Evolutionary conservation across 805 yeast genomes (phyloP).

Genomic region (Priceomyces haplophilus): DNA sequence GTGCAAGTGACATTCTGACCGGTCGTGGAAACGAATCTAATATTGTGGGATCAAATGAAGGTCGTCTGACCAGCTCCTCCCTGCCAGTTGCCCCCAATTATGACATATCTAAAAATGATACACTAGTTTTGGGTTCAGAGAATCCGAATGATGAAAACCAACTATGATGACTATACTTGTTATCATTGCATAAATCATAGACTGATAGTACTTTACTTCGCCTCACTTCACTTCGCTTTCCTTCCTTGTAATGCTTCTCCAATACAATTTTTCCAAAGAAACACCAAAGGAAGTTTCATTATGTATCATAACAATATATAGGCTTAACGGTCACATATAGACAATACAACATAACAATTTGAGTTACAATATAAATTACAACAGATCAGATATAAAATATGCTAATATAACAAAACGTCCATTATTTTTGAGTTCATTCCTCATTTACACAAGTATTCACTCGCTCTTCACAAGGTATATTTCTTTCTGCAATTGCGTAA

Average conservation of each 20-base stretch:
- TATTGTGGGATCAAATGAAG: background rate
- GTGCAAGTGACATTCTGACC: background rate
- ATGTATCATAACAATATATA: no score
- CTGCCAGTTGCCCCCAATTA: slow-evolving; percentile 7
- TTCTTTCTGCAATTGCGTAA: slow-evolving; percentile 57
- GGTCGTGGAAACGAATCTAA: background rate
- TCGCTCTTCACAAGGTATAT: slow-evolving; percentile 26
- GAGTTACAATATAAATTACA: background rate
- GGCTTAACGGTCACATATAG: no score
- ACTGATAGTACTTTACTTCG: background rate
- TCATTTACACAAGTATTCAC: background rate
- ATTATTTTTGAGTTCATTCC: background rate
- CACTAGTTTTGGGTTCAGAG: slow-evolving; percentile 8
- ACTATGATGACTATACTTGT: background rate
- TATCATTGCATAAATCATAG: background rate
- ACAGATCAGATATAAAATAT: background rate
- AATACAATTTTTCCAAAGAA: no score
- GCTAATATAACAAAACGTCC: background rate
- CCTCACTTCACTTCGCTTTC: no score
- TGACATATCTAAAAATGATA: slow-evolving; percentile 8
- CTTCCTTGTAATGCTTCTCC: no score
- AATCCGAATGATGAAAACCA: slow-evolving; percentile 4
- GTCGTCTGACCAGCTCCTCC: background rate
- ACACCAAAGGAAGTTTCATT: no score
- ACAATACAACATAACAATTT: no score